Evolutionary conservation across 2,329 filamentous ascomycete species (phyloP).

Genomic region (Neodidymelliopsis sp.): DNA sequence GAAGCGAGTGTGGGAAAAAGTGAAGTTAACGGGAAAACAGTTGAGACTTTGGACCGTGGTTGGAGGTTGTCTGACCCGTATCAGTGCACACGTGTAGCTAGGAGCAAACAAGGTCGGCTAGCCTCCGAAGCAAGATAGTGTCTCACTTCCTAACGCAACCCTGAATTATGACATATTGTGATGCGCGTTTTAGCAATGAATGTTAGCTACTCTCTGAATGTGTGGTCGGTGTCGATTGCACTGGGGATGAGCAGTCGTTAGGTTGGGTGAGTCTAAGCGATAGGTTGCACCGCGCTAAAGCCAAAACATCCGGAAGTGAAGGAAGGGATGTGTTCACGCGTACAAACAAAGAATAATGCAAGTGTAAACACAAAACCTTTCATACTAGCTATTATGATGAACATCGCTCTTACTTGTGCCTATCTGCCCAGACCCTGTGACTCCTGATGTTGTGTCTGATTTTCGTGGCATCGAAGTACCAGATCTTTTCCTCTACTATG

Average conservation of each 20-base stretch:
- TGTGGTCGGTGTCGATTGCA: neutral
- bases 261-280: constrained; percentile 3
- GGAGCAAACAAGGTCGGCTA: constrained; percentile 5
- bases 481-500: too few relatives aligned
- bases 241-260: neutral
- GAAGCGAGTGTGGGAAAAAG: constrained; percentile 4
- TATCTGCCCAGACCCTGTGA: too few relatives aligned
- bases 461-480: too few relatives aligned
- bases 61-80: neutral
- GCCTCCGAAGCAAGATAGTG: neutral
- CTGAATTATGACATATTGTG: neutral
- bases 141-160: neutral
- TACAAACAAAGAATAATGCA: neutral
- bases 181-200: constrained; percentile 6
- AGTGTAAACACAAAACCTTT: neutral
- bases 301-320: neutral
- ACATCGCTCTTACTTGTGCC: neutral
- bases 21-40: neutral
- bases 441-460: too few relatives aligned
- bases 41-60: neutral
- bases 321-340: neutral
- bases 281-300: constrained; percentile 12
- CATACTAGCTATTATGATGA: neutral
- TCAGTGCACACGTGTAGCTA: constrained; percentile 2
- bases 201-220: neutral